phyloP scores from a whole-genome alignment of 2,329 filamentous ascomycete genomes.

The Cladosporium cucumerinum region DNA sequence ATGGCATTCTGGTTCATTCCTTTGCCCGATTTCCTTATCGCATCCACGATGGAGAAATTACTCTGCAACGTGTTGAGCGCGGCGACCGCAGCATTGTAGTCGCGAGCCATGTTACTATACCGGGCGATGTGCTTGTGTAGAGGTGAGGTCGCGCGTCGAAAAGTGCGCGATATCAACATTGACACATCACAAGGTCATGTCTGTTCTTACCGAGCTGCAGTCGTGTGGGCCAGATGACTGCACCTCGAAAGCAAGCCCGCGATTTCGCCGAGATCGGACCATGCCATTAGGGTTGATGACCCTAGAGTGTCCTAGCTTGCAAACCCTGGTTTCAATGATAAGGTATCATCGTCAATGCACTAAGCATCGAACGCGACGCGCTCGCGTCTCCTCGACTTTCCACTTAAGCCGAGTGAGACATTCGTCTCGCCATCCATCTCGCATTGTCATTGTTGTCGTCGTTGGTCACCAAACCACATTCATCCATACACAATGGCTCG shows the following conservation, averaged over 20 bases:
- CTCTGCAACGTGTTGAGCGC: constrained; percentile 75
- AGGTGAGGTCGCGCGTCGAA: constrained; percentile 12
- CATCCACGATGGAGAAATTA: constrained; percentile 74
- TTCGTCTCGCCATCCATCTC: constrained; percentile 1
- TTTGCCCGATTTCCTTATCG: constrained; percentile 70
- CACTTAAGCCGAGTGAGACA: background rate
- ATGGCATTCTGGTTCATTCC: constrained; percentile 72
- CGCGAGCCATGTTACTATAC: constrained; percentile 20
- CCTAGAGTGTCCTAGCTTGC: too few relatives aligned
- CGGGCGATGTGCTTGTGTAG: background rate
- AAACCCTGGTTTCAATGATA: too few relatives aligned
- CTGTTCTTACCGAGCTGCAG: background rate
- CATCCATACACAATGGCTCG: constrained; percentile 38
- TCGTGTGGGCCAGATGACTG: background rate
- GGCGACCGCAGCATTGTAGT: constrained; percentile 59
- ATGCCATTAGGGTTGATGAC: background rate
- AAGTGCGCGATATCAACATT: constrained; percentile 15
- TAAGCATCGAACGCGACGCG: background rate
- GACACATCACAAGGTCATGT: constrained; percentile 13
- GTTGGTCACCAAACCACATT: background rate
- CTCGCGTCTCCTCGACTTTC: background rate
- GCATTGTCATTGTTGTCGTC: background rate
- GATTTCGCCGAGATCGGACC: background rate
- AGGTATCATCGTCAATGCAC: background rate
- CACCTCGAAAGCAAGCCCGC: background rate